Percentiles rank a stretch among this genome's conserved stretches.
Evolutionary conservation across 139 green algal species (phyloP).

Genomic region (Picochlorum sp.): DNA sequence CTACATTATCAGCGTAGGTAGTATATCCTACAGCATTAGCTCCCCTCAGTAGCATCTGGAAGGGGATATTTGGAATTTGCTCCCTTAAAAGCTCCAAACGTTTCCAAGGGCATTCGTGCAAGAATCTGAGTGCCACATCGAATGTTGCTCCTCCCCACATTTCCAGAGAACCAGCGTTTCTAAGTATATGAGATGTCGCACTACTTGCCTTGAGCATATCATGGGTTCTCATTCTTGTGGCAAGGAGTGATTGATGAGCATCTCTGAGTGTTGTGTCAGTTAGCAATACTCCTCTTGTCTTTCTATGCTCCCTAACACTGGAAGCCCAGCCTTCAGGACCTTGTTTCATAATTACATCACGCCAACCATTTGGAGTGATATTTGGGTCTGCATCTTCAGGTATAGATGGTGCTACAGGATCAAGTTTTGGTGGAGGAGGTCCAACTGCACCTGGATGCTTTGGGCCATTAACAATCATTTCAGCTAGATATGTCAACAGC

Average conservation of each 20-base stretch:
- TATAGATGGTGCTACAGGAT: conserved; percentile 25
- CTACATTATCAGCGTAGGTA: conserved; percentile 79
- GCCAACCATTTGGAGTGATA: conserved; percentile 49
- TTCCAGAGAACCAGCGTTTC: conserved; percentile 64
- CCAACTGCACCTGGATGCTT: conserved; percentile 72
- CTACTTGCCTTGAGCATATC: conserved; percentile 73
- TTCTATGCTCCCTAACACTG: conserved; percentile 60
- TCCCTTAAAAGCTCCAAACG: conserved; percentile 78
- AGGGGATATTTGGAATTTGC: conserved; percentile 81
- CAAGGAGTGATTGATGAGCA: conserved; percentile 83
- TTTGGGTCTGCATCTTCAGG: conserved; percentile 19
- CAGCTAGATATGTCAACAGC: conserved; percentile 74
- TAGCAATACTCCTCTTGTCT: conserved; percentile 62
- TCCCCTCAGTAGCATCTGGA: conserved; percentile 90
- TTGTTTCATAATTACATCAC: conserved; percentile 51
- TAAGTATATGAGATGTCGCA: conserved; percentile 56
- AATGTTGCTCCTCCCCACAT: conserved; percentile 93
- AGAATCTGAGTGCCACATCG: conserved; percentile 81
- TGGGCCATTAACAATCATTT: conserved; percentile 74
- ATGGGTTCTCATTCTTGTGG: conserved; percentile 51
- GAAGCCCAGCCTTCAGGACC: conserved; percentile 77
- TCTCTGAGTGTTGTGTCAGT: conserved; percentile 91
- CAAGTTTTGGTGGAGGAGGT: conserved; percentile 27
- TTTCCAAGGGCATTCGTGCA: conserved; percentile 85
- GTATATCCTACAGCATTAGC: conserved; percentile 89